Conservation (phyloP, 371 early-diverging fungal species). For the Paraphysoderma sedebokerense region DNA sequence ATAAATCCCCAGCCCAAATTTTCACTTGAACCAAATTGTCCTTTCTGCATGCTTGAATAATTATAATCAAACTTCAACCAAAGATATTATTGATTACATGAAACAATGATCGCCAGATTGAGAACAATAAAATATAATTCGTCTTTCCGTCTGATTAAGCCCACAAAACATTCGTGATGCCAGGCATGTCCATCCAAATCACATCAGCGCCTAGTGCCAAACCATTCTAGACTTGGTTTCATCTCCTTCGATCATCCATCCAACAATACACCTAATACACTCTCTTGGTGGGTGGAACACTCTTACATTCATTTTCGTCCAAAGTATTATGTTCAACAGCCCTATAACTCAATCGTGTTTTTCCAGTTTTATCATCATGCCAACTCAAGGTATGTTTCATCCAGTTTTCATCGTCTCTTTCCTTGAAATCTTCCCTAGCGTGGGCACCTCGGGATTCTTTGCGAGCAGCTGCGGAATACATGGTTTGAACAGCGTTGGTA, state of each 20-base stretch:
- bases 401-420: conserved; percentile 85
- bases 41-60: too few relatives aligned
- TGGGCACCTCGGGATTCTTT: conserved; percentile 97
- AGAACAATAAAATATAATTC: too few relatives aligned
- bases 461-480: conserved; percentile 86
- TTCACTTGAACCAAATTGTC: too few relatives aligned
- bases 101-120: too few relatives aligned
- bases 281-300: conserved; percentile 85
- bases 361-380: conserved; percentile 65
- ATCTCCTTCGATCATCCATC: not conserved
- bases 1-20: too few relatives aligned
- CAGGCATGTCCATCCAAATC: not conserved
- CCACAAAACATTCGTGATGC: conserved; percentile 2
- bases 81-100: too few relatives aligned
- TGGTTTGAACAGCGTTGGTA: conserved; percentile 90
- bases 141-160: too few relatives aligned
- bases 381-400: conserved; percentile 97
- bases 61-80: too few relatives aligned
- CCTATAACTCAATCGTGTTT: conserved; percentile 68
- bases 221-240: not conserved
- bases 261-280: too few relatives aligned
- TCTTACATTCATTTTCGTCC: conserved; percentile 81
- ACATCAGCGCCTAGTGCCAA: not conserved
- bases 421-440: conserved; percentile 84
- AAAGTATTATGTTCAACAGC: conserved; percentile 59